These are phyloP conservation scores for Acanthochlamys bracteata DNA, from an alignment of 106 monocot species.

Conservation along the genomic window DNA sequence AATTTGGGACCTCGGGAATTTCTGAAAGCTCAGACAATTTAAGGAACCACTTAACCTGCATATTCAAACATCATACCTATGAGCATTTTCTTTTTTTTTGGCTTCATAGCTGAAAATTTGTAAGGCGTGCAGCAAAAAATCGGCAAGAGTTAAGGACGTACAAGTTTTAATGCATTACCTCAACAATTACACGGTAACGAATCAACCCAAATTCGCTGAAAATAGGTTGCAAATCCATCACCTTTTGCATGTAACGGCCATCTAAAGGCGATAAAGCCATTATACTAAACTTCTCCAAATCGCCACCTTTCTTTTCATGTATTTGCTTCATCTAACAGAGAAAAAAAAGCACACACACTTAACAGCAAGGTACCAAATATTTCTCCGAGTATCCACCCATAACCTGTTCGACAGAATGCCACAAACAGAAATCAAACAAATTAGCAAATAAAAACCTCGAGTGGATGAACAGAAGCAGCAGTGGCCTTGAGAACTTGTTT, in stretches of 20 bases:
- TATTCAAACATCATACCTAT: neutral
- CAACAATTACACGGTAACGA: constrained; percentile 64
- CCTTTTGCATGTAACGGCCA: constrained; percentile 57
- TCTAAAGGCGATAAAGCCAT: constrained; percentile 81
- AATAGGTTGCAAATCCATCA: constrained; percentile 46
- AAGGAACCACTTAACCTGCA: constrained; percentile 80
- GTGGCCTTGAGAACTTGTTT: too few species aligned
- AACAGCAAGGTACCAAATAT: too few species aligned
- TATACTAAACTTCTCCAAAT: constrained; percentile 28
- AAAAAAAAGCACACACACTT: too few species aligned
- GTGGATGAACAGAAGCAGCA: too few species aligned
- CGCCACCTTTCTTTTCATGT: constrained; percentile 11
- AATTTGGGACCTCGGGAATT: constrained; percentile 75
- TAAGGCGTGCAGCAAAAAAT: too few species aligned
- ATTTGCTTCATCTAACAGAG: constrained; percentile 1
- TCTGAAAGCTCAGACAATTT: constrained; percentile 74
- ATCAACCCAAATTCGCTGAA: constrained; percentile 91
- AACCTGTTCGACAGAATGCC: too few species aligned
- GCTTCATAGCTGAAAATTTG: too few species aligned
- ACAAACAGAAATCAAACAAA: too few species aligned
- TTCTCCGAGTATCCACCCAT: too few species aligned
- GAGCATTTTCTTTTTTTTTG: too few species aligned
- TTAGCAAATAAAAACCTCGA: too few species aligned
- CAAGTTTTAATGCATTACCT: constrained; percentile 57
- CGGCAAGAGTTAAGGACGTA: too few species aligned